Evolutionary conservation across 805 yeast species (phyloP).

Genomic region (Candida broadrunensis): DNA sequence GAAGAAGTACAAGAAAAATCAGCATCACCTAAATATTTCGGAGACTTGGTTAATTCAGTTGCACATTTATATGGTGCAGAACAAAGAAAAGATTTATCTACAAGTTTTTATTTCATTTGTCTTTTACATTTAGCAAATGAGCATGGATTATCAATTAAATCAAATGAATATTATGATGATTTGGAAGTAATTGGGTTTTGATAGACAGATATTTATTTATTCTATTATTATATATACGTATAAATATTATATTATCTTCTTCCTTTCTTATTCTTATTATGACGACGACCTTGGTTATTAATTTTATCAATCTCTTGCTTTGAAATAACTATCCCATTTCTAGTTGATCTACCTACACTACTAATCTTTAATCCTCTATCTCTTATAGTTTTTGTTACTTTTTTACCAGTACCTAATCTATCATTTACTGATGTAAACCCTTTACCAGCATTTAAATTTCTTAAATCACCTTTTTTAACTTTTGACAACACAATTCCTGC

Average conservation of each 20-base stretch:
- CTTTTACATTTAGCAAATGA: conserved; percentile 44
- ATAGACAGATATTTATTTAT: neutral
- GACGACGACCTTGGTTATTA: conserved; percentile 10
- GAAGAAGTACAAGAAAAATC: conserved; percentile 2
- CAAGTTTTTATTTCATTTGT: conserved; percentile 46
- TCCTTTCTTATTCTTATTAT: conserved; percentile 2
- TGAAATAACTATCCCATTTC: conserved; percentile 74
- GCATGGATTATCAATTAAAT: conserved; percentile 32
- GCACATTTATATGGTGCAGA: conserved; percentile 33
- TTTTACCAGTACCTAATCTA: conserved; percentile 47
- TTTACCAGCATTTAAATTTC: conserved; percentile 53
- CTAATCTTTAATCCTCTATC: conserved; percentile 79
- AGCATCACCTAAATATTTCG: conserved; percentile 18
- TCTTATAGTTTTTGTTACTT: conserved; percentile 43
- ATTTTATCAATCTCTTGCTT: conserved; percentile 59
- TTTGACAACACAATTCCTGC: conserved; percentile 87
- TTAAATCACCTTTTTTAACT: conserved; percentile 62
- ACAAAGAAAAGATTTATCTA: conserved; percentile 40
- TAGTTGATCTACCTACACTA: conserved; percentile 71
- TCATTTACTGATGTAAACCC: conserved; percentile 51
- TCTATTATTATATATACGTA: neutral
- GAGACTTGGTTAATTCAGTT: conserved; percentile 30
- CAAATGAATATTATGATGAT: conserved; percentile 33
- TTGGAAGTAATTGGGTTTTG: conserved; percentile 27
- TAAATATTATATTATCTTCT: neutral